Conservation (phyloP, 768 basidiomycete species). For the Scleroderma bovista region DNA sequence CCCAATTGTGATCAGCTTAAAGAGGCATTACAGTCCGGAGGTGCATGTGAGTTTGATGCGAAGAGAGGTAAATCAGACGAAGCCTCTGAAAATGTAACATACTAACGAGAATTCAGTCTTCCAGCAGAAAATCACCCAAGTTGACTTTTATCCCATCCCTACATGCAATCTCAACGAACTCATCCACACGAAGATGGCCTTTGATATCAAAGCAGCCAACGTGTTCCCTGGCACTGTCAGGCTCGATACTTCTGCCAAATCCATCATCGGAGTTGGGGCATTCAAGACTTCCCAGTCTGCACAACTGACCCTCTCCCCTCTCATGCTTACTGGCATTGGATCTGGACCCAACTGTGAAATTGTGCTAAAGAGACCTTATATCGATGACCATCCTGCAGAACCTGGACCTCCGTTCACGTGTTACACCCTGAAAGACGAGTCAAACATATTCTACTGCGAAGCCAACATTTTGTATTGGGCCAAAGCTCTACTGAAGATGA, state of each 20-base stretch:
- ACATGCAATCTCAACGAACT: not conserved
- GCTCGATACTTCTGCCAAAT: not conserved
- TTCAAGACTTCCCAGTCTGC: conserved; percentile 6
- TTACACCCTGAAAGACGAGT: not conserved
- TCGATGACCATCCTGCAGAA: not conserved
- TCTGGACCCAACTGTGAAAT: not conserved
- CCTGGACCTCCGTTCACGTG: not conserved
- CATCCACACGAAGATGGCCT: not conserved
- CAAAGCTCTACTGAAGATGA: conserved; percentile 2
- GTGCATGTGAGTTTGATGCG: not conserved
- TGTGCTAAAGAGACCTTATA: conserved; percentile 1
- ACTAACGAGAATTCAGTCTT: not conserved
- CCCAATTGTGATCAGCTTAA: not conserved
- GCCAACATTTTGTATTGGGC: conserved; percentile 9
- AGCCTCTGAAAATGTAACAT: no score
- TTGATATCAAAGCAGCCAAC: not conserved
- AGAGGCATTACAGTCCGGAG: not conserved
- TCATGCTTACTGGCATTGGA: not conserved
- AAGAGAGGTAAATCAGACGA: not conserved
- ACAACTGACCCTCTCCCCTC: not conserved
- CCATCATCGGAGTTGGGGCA: conserved; percentile 1
- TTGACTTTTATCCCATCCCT: not conserved
- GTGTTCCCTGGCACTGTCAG: not conserved
- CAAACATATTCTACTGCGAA: conserved; percentile 2
- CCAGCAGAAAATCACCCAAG: not conserved